These are phyloP conservation scores for Neoconidiobolus thromboides DNA, from an alignment of 371 early-diverging fungal genomes.

Conservation along the genomic window DNA sequence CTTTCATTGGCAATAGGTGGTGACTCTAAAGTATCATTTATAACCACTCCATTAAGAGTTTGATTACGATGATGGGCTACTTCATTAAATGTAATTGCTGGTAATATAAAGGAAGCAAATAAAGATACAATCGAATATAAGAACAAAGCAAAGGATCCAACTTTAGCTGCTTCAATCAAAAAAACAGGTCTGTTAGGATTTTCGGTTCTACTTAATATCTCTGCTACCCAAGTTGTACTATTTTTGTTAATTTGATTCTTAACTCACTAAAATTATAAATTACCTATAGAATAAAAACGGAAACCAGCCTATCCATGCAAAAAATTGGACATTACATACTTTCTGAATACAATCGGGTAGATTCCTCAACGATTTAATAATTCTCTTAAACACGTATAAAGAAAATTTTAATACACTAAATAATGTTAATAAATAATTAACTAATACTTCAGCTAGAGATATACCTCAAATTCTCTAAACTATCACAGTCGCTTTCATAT, in stretches of 20 bases:
- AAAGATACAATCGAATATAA: constrained; percentile 58
- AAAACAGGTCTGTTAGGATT: constrained; percentile 12
- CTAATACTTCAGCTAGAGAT: not conserved
- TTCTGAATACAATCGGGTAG: constrained; percentile 51
- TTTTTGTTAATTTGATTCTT: no score
- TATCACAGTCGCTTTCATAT: not conserved
- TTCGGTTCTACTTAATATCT: constrained; percentile 17
- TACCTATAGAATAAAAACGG: constrained; percentile 70
- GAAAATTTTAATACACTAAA: not conserved
- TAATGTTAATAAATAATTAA: not conserved
- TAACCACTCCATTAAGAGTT: no score
- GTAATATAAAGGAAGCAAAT: constrained; percentile 49
- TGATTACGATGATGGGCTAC: not conserved
- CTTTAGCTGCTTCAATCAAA: constrained; percentile 51
- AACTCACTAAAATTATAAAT: no score
- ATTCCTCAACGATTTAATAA: not conserved
- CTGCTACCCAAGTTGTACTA: constrained; percentile 59
- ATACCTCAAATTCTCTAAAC: no score
- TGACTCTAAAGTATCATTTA: no score
- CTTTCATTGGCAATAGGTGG: no score
- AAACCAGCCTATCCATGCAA: constrained; percentile 93
- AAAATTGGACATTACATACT: constrained; percentile 76
- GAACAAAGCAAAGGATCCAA: constrained; percentile 69
- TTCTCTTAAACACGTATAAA: not conserved
- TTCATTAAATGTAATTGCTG: constrained; percentile 20